phyloP scores from a whole-genome alignment of 2,329 filamentous ascomycete species.

The Aschersonia sp. region DNA sequence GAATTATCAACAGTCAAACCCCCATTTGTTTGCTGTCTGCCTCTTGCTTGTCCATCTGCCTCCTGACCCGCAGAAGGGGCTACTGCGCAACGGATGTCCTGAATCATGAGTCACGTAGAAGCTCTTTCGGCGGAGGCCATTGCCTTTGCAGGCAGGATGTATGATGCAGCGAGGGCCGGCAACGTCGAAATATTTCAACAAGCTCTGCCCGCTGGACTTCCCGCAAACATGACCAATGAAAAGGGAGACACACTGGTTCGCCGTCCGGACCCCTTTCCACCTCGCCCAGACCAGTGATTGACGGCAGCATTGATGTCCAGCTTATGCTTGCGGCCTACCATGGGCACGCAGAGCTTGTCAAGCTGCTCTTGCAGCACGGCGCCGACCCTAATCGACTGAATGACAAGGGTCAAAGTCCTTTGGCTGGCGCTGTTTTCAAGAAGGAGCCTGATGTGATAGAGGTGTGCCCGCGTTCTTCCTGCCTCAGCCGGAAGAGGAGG shows the following conservation, averaged over 20 bases:
- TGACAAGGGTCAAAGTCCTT: conserved; percentile 51
- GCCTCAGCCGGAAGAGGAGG: neutral
- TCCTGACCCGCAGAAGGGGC: neutral
- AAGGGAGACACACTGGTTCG: conserved; percentile 56
- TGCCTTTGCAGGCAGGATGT: conserved; percentile 50
- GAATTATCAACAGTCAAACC: too few species aligned
- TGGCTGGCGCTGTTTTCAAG: conserved; percentile 63
- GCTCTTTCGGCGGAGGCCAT: conserved; percentile 35
- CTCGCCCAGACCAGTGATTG: neutral
- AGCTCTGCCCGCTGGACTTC: conserved; percentile 50
- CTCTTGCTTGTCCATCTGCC: neutral
- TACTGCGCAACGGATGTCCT: neutral
- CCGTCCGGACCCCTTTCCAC: neutral
- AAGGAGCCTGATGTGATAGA: conserved; percentile 50
- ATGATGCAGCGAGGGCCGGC: conserved; percentile 49
- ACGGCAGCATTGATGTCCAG: conserved; percentile 15
- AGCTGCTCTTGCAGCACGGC: conserved; percentile 43
- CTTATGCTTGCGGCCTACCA: conserved; percentile 63
- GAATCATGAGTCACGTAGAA: neutral
- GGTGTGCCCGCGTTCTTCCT: conserved; percentile 14
- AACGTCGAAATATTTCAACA: conserved; percentile 42
- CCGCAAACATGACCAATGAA: conserved; percentile 56
- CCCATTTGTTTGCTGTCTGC: too few species aligned
- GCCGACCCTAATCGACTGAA: conserved; percentile 56
- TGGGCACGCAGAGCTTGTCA: conserved; percentile 46